Evolutionary conservation across 805 yeast species (phyloP), one percentile per base, ranked within the genome.

Genomic region (Sungouiella blattae): DNA sequence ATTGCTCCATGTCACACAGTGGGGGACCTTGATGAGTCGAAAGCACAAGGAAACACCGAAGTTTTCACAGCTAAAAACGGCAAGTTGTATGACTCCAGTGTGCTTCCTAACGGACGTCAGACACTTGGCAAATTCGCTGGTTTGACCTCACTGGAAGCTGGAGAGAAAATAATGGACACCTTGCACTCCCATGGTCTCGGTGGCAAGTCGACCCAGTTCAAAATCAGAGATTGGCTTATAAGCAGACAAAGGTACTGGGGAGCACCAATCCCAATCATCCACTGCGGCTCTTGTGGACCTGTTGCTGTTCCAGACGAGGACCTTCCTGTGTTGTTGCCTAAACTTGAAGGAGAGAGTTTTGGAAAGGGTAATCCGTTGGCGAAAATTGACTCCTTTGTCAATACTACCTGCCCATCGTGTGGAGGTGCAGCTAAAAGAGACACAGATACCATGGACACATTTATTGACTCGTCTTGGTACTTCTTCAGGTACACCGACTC

Each of bases 181-280:
- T 60, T 88, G n/a, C 57, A 52, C 12, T 32, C 46, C 0, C 32
- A 40, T 0, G 58, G 60, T 0, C 26, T 57, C 1, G 96, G 91
- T 0, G 45, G 59, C 1, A 39, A 47, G 3, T 65, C 74, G 4
- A 69, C 72, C 0, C 80, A 80, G 44, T 82, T 71, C 50, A 75
- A 80, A 45, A 64, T 93, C 18, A 73, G 97, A 47, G 98, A 93
- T 55, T 93, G 98, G 98, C 71, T 93, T 18, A 83, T 93, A 30
- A 83, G 94, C 51, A 76, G 98, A 53, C 98, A 93, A 59, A 67
- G 98, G 40, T 91, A 84, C 59, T 93, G 98, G 98, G 98, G 98
- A 17, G 93, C 97, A 0, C 98, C 98, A 2, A 93, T 93, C 36
- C 98, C 98, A 4, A 87, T 93, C 13, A 71, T 93, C 18, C 93